Conservation (phyloP, 306 rosid species). For the Fragaria vesca region DNA sequence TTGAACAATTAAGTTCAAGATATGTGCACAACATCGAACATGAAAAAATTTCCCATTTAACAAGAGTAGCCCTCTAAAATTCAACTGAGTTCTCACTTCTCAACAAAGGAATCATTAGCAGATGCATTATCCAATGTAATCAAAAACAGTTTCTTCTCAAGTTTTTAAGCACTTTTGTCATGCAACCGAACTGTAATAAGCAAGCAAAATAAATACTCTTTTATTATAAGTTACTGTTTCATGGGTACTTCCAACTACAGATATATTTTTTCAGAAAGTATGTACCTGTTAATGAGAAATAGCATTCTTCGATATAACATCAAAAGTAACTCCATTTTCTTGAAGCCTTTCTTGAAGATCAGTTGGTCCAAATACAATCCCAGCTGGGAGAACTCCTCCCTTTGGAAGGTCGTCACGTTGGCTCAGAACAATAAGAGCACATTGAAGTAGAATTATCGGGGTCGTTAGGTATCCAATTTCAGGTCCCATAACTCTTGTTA, state of each 20-base stretch:
- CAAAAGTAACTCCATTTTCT: slow-evolving; percentile 78
- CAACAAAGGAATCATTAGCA: too few species aligned
- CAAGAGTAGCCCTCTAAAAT: too few species aligned
- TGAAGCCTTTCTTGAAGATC: slow-evolving; percentile 73
- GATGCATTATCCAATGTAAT: too few species aligned
- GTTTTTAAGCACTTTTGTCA: slow-evolving; percentile 1
- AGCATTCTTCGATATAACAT: slow-evolving; percentile 53
- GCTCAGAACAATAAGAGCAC: slow-evolving; percentile 65
- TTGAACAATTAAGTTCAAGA: too few species aligned
- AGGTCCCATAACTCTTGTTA: slow-evolving; percentile 80
- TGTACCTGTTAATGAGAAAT: slow-evolving; percentile 35
- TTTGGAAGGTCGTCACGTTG: slow-evolving; percentile 64
- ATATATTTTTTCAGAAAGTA: neutral
- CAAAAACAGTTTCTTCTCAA: too few species aligned
- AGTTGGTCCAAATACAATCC: slow-evolving; percentile 77
- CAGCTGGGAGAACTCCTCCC: slow-evolving; percentile 74
- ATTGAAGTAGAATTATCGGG: slow-evolving; percentile 72
- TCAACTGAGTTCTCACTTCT: too few species aligned
- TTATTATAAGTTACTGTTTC: neutral
- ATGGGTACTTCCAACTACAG: slow-evolving; percentile 12
- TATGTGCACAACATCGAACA: too few species aligned
- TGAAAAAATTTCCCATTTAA: too few species aligned
- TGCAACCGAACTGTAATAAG: neutral
- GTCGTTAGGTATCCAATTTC: slow-evolving; percentile 88
- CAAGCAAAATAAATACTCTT: slow-evolving; percentile 2